Base-by-base conservation (phyloP, 2,329 filamentous ascomycete genomes). In the Colletotrichum aenigma region DNA sequence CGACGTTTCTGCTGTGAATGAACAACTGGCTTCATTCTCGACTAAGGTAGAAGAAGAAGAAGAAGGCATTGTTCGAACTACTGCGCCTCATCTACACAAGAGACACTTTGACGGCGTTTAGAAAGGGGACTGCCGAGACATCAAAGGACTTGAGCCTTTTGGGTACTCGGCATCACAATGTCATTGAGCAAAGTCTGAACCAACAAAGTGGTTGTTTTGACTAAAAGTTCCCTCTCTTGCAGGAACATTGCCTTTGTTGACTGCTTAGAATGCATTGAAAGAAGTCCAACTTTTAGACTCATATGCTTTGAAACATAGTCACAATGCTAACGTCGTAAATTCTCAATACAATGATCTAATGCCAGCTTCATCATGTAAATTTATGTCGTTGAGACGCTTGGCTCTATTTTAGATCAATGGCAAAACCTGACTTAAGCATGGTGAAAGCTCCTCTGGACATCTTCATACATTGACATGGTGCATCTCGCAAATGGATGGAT, bases 391-490 rank as follows among this genome's bases (percentile, higher is more conserved):
- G 24, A 4, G 10, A 13, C 4, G 15, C 7, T 24, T 58, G 43
- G 3, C 4, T 52, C n/a, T 7, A 21, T 13, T 4, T 3, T 13
- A 6, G 7, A 21, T 13, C 10, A 21, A 24, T 12, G n/a, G 18
- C 3, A 52, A 48, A 13, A 3, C 9, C 38, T 48, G 18, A 21
- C n/a, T 52, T 12, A 9, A 52, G 10, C 12, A 4, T 43, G 6
- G 7, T 4, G 3, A 52, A 21, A 4, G 10, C 43, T 52, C 2
- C 43, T 0, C 1, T 4, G 9, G 4, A 2, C 18, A 2, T 21
- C 3, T 13, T 52, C 10, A 52, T 52, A 10, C 10, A 21, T 52
- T 4, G 1, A 7, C n/a, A 21, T 13, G 6, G 13, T 21, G n/a
- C 10, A 13, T 4, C n/a, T 52, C 6, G 7, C 12, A 24, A 21